Base-by-base conservation (phyloP, 2,329 filamentous ascomycete genomes). In the Teratosphaeria gauchensis region DNA sequence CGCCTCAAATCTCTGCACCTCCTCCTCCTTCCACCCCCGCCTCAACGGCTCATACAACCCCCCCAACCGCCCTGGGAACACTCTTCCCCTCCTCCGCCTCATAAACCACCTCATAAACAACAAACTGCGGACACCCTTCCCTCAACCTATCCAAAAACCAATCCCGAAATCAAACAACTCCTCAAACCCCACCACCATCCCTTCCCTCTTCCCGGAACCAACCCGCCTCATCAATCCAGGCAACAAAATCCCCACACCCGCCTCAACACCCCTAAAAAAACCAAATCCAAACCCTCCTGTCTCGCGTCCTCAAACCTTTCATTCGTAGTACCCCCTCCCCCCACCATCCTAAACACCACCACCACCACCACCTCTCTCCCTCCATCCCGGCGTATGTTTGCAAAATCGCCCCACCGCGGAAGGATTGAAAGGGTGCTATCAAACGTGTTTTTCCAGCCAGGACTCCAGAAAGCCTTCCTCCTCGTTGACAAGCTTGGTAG, bases 251-350 rank as follows among this genome's bases (percentile, higher is more conserved):
- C 64, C 61, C 72, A 78, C 77, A 57, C 78, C 78, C 51, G 77
- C 75, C 68, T 79, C 76, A 33, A 80, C 78, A 14, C 76, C 76
- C 56, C 76, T 73, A 51, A 77, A 80, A 65, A 65, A 78, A 80
- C 59, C n/a, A n/a, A n/a, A n/a, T 74, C 74, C 56, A 80, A 65
- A 11, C 6, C 38, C 38, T 46, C 38, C 11, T 46, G 11, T 16
- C 38, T 46, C 38, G 38, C 38, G 16, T 46, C 38, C 38, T 2
- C 38, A 38, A 77, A 68, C 59, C 77, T 74, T 19, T 78, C 73
- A 56, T 74, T 71, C 5, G 71, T 75, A n/a, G 80, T 64, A n/a
- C n/a, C n/a, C 4, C 75, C 77, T 2, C 77, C 78, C 1, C 74
- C 68, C 19, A 75, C 74, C 59, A 78, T 78, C 21, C 73, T 72